phyloP scores from a whole-genome alignment of 768 basidiomycete genomes.

The Collybia sordida region DNA sequence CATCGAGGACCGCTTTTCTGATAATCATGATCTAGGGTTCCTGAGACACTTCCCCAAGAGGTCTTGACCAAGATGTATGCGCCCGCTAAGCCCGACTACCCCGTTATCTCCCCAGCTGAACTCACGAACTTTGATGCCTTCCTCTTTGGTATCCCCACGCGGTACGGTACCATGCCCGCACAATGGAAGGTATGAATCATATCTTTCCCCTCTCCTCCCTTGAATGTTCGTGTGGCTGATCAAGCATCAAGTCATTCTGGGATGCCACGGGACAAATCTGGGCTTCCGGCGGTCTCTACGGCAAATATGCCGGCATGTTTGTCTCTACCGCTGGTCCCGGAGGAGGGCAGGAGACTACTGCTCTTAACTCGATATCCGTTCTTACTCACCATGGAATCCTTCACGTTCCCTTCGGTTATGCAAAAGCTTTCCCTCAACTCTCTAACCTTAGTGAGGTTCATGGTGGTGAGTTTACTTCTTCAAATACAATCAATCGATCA shows the following conservation, averaged over 20 bases:
- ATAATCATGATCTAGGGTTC: constrained; percentile 43
- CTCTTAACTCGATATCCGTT: constrained; percentile 50
- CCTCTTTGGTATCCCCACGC: constrained; percentile 76
- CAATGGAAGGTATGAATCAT: constrained; percentile 64
- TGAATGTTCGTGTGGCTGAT: not conserved
- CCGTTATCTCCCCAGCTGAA: constrained; percentile 53
- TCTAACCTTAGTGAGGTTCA: constrained; percentile 50
- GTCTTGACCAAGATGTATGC: constrained; percentile 70
- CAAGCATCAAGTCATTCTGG: constrained; percentile 67
- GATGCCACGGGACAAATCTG: constrained; percentile 74
- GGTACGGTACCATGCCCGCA: constrained; percentile 78
- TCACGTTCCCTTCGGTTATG: constrained; percentile 74
- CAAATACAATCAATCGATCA: not conserved
- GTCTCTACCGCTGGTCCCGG: constrained; percentile 72
- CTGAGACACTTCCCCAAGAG: constrained; percentile 76
- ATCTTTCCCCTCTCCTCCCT: not conserved
- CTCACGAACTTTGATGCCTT: constrained; percentile 67
- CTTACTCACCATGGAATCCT: constrained; percentile 72
- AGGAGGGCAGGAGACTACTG: constrained; percentile 77
- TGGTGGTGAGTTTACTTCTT: constrained; percentile 47
- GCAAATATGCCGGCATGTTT: constrained; percentile 77
- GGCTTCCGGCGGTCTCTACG: constrained; percentile 55
- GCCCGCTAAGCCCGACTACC: constrained; percentile 69
- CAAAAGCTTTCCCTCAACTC: constrained; percentile 37
- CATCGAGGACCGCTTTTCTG: not conserved